Base-by-base conservation (phyloP, 2,329 filamentous ascomycete species). In the Fusarium sp. region DNA sequence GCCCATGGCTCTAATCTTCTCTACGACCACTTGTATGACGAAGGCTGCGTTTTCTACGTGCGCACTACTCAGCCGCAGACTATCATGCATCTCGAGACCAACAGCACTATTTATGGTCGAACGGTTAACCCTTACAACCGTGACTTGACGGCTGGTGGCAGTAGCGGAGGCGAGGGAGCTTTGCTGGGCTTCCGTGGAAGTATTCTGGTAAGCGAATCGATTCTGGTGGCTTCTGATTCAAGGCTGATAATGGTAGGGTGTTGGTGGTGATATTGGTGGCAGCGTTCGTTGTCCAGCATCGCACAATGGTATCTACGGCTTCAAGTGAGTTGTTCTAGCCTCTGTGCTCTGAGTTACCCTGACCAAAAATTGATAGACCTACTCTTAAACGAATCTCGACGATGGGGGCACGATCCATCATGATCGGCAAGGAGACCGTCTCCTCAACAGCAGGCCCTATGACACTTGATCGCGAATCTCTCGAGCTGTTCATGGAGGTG, bases 31-130 rank as follows among this genome's bases (percentile, higher is more conserved):
- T 57, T 78, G 3, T 78, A 70, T 28, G 70, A 71, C 0, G 68
- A 79, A 38, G 77, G 77, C 0, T 78, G 77, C 28, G 74, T 76
- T 3, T 77, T 78, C 56, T 79, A 90, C 72, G 86, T 87, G 61
- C 92, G 92, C 76, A 92, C 91, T 1, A 92, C 91, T 57, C 84
- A 92, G 8, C 90, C 91, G 1, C 87, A 89, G 69, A 84, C 82
- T 1, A 78, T 89, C 47, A 83, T 83, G 76, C 81, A 83, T 18
- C 75, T 89, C 37, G 90, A 92, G 73, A 86, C 84, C 5, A 83
- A 85, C 39, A 91, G 89, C 71, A 91, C 92, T 68, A 77, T 91
- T 21, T 89, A 86, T 58, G 89, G 89, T 3, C 83, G 86, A 33
- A 88, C 87, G 0, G 78, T 91, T 5, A 92, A 91, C 72, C 90